Conservation (phyloP, 306 rosid genomes). For the Vachellia pachyceras region DNA sequence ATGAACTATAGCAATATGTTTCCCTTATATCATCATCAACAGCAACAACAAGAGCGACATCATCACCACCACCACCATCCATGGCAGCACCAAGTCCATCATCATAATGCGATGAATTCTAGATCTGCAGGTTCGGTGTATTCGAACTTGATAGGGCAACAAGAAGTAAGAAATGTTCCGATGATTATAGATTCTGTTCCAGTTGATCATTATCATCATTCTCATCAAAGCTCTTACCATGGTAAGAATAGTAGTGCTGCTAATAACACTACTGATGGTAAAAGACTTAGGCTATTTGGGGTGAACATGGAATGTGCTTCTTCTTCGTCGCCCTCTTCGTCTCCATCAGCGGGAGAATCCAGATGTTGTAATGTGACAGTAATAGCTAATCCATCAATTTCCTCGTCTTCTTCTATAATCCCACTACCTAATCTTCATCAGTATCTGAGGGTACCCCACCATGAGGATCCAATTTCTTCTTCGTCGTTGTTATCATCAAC, state of each 20-base stretch:
- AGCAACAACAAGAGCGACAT: conserved; percentile 21
- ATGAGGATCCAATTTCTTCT: conserved; percentile 41
- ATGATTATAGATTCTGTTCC: conserved; percentile 64
- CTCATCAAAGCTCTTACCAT: conserved; percentile 10
- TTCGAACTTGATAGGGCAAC: conserved; percentile 36
- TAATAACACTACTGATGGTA: conserved; percentile 33
- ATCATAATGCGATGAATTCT: conserved; percentile 39
- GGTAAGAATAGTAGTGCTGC: conserved; percentile 2
- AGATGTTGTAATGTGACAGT: conserved; percentile 37
- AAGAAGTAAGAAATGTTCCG: conserved; percentile 35
- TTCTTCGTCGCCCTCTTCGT: background rate
- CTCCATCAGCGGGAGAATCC: conserved; percentile 39
- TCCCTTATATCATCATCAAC: conserved; percentile 36
- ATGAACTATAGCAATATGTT: conserved; percentile 43
- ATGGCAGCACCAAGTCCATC: conserved; percentile 10
- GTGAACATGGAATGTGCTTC: conserved; percentile 86
- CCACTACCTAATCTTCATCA: conserved; percentile 35
- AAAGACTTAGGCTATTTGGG: conserved; percentile 75
- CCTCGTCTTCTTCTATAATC: conserved; percentile 42
- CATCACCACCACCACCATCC: background rate
- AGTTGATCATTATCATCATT: conserved; percentile 33
- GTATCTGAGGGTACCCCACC: conserved; percentile 46
- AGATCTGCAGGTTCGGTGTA: conserved; percentile 41
- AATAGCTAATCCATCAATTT: conserved; percentile 21
- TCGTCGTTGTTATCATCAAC: conserved; percentile 43